These are phyloP conservation scores for Sporothrix brasiliensis DNA, from an alignment of 2,329 filamentous ascomycete genomes.

Conservation along the genomic window DNA sequence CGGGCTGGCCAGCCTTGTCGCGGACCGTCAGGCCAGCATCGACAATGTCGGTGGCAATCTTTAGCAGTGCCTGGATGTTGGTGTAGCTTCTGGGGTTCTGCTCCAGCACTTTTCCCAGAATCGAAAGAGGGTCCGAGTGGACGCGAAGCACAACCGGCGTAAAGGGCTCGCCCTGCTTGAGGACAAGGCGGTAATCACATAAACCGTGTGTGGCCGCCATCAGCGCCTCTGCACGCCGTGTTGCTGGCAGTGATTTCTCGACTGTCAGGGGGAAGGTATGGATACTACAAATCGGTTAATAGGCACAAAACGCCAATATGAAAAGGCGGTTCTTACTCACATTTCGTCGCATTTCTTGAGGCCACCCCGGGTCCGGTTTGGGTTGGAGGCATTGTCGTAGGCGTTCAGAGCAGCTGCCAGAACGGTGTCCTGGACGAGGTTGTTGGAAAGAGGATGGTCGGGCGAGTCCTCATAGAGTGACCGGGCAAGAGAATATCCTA, in stretches of 20 bases:
- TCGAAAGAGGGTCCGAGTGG: conserved; percentile 71
- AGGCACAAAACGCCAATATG: neutral
- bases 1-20: conserved; percentile 40
- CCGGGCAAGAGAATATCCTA: conserved; percentile 64
- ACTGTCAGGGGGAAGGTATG: conserved; percentile 65
- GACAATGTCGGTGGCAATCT: conserved; percentile 69
- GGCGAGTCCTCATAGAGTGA: conserved; percentile 62
- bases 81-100: conserved; percentile 77
- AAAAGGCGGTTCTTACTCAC: conserved; percentile 50
- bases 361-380: conserved; percentile 73
- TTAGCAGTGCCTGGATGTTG: conserved; percentile 70
- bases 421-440: conserved; percentile 62
- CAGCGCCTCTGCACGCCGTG: conserved; percentile 63
- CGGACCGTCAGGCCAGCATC: conserved; percentile 56
- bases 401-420: conserved; percentile 66
- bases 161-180: conserved; percentile 80
- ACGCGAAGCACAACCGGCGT: conserved; percentile 77
- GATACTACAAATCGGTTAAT: conserved; percentile 52
- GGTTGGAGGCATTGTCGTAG: conserved; percentile 82
- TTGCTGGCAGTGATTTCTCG: conserved; percentile 53
- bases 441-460: conserved; percentile 53
- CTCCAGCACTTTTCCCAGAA: conserved; percentile 72
- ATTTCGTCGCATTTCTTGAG: conserved; percentile 78
- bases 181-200: conserved; percentile 73
- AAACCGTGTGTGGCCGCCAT: conserved; percentile 73